Evolutionary conservation across 257 asterid species (phyloP).

Genomic region (Ehretia macrophylla): DNA sequence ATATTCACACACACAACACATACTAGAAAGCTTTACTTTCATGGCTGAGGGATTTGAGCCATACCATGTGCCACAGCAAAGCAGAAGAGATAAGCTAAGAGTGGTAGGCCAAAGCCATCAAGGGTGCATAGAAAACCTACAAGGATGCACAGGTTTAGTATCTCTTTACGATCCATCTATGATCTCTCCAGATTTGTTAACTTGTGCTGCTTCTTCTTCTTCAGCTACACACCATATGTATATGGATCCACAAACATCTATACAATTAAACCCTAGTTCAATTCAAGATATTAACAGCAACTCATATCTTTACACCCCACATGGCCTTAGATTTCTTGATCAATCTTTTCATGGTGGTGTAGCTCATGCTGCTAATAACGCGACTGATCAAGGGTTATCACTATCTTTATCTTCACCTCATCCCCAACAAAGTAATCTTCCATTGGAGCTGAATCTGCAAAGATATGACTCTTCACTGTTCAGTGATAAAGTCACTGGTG

Average conservation of each 20-base stretch:
- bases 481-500: not conserved
- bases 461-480: not conserved
- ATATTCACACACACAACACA: not conserved
- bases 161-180: slow-evolving; percentile 57
- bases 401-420: slow-evolving; percentile 74
- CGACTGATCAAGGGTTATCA: slow-evolving; percentile 49
- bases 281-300: slow-evolving; percentile 40
- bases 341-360: slow-evolving; percentile 31
- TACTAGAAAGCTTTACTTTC: slow-evolving; percentile 10
- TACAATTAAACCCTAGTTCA: slow-evolving; percentile 45
- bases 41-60: slow-evolving; percentile 90
- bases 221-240: slow-evolving; percentile 1
- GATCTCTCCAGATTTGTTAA: slow-evolving; percentile 51
- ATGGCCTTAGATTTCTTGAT: slow-evolving; percentile 27
- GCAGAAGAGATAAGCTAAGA: slow-evolving; percentile 92
- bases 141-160: slow-evolving; percentile 24
- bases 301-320: slow-evolving; percentile 40
- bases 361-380: not conserved
- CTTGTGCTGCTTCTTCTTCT: slow-evolving; percentile 22
- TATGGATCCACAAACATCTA: slow-evolving; percentile 49
- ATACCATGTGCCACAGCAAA: slow-evolving; percentile 92
- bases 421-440: slow-evolving; percentile 2
- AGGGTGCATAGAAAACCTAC: slow-evolving; percentile 21
- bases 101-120: slow-evolving; percentile 20
- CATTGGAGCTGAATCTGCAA: not conserved